Percentiles rank a stretch among this genome's conserved stretches.
These are phyloP conservation scores for Trichomonascaceae sp. DNA, from an alignment of 1,139 yeast genomes.

Conservation along the genomic window DNA sequence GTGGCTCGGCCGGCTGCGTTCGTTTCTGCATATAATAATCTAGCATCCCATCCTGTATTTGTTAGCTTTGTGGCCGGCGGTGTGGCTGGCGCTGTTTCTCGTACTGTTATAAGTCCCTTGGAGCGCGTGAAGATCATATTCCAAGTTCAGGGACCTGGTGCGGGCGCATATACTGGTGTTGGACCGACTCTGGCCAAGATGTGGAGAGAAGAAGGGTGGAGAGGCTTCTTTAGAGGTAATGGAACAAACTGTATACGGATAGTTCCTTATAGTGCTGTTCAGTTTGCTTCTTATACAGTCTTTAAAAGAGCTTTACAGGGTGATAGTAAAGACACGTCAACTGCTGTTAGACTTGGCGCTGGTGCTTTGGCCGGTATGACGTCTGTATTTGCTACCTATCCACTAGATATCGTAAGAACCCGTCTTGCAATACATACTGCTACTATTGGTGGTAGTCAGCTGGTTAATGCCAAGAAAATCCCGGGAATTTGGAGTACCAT, in stretches of 20 bases:
- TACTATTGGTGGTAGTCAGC: conserved; percentile 35
- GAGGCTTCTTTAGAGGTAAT: conserved; percentile 86
- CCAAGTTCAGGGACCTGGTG: conserved; percentile 80
- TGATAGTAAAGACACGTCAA: conserved; percentile 31
- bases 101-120: conserved; percentile 92
- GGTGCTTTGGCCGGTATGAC: conserved; percentile 81
- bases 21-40: not conserved
- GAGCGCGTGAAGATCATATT: conserved; percentile 89
- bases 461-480: conserved; percentile 40
- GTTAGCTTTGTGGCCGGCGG: conserved; percentile 71
- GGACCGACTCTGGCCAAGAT: conserved; percentile 68
- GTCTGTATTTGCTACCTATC: conserved; percentile 82
- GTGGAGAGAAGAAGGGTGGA: conserved; percentile 85
- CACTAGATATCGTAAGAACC: conserved; percentile 85
- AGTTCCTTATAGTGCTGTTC: conserved; percentile 93
- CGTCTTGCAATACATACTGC: conserved; percentile 89
- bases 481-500: conserved; percentile 66
- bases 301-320: conserved; percentile 41
- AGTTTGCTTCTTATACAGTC: conserved; percentile 78
- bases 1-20: not conserved
- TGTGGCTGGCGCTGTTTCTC: conserved; percentile 84
- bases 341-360: conserved; percentile 57
- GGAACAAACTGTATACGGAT: conserved; percentile 84
- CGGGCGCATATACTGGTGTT: conserved; percentile 63
- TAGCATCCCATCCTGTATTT: conserved; percentile 21